Evolutionary conservation across 1,284 basidiomycete species (phyloP), one percentile per base, ranked within the genome.

Genomic region (Leucoagaricus sp.): DNA sequence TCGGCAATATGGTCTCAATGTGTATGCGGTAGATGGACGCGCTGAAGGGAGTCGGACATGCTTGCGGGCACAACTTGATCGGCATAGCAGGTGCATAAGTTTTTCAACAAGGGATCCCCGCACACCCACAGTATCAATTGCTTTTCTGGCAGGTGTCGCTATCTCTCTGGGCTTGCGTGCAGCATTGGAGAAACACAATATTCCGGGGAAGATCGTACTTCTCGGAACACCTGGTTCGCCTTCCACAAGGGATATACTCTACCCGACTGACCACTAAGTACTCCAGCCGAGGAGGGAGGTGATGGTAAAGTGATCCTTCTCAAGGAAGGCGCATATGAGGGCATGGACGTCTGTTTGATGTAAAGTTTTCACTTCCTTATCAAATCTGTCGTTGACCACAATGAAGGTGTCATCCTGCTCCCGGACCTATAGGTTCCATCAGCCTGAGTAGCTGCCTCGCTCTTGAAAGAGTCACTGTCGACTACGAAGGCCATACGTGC

Each of bases 31-130:
- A 80, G 74, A 84, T 84, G 81, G 83, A 84, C 45, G 83, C 84
- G 0, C 70, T 88, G 15, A 79, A 79, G 45, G 84, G 81, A 1
- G 75, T 88, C 26, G 86, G 87, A 0, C 89, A 91, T 65, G 89
- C 87, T 0, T 91, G 90, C 62, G 89, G 89, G 1, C 89, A 92
- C 67, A 91, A 91, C 64, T 73, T 93, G 48, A 92, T 93, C 58
- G 88, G 87, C 3, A 86, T 91, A 21, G 69, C 73, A 23, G 74
- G 73, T 68, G 58, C 28, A 58, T 42, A 15, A 33, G 5, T 12
- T 23, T 4, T 42, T 50, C 2, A 21, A 15, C 12, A 47, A 31
- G 17, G n/a, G 9, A 4, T 3, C n/a, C 6, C 13, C 23, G 15
- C 15, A 15, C 8, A 26, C n/a, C 6, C 23, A n/a, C n/a, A 2